A percentile compares a stretch with the other conserved stretches of the same genome.
Evolutionary conservation across 495 filamentous ascomycete species (phyloP).

Genomic region (Talaromyces adpressus): DNA sequence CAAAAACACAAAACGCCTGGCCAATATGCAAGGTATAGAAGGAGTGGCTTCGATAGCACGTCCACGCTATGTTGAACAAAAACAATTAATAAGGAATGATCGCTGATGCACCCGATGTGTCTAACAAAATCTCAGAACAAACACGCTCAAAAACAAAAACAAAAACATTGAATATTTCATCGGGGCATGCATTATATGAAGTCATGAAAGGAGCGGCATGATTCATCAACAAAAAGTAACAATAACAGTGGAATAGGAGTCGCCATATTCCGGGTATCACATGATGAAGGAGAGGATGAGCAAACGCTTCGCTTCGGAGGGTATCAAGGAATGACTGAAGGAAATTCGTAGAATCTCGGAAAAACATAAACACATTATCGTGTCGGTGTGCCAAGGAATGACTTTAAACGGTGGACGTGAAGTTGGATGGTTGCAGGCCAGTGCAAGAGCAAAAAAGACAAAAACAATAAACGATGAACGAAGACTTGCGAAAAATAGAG

Average conservation of each 20-base stretch:
- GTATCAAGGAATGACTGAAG: slow-evolving; percentile 33
- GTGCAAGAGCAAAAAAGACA: slow-evolving; percentile 8
- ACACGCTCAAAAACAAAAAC: slow-evolving; percentile 33
- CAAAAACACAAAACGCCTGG: slow-evolving; percentile 5
- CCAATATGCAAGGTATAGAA: slow-evolving; percentile 8
- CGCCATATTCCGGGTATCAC: slow-evolving; percentile 7
- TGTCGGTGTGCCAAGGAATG: slow-evolving; percentile 9
- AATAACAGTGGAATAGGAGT: slow-evolving; percentile 3
- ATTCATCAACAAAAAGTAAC: slow-evolving; percentile 9
- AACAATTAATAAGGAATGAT: slow-evolving; percentile 10
- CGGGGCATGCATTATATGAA: slow-evolving; percentile 11
- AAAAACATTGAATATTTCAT: slow-evolving; percentile 13
- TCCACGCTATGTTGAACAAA: slow-evolving; percentile 13
- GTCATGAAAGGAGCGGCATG: slow-evolving; percentile 12
- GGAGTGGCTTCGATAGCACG: slow-evolving; percentile 10
- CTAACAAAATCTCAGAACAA: slow-evolving; percentile 28
- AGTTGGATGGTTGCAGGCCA: slow-evolving; percentile 7
- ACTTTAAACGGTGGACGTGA: slow-evolving; percentile 11
- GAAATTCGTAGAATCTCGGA: slow-evolving; percentile 7
- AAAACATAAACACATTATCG: slow-evolving; percentile 9
- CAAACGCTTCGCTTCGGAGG: slow-evolving; percentile 24
- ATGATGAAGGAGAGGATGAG: slow-evolving; percentile 12
- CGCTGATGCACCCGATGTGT: slow-evolving; percentile 10
- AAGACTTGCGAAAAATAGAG: background rate
- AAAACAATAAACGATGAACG: slow-evolving; percentile 1